phyloP scores from a whole-genome alignment of 768 basidiomycete genomes.

The Nevesoporus exiguus region DNA sequence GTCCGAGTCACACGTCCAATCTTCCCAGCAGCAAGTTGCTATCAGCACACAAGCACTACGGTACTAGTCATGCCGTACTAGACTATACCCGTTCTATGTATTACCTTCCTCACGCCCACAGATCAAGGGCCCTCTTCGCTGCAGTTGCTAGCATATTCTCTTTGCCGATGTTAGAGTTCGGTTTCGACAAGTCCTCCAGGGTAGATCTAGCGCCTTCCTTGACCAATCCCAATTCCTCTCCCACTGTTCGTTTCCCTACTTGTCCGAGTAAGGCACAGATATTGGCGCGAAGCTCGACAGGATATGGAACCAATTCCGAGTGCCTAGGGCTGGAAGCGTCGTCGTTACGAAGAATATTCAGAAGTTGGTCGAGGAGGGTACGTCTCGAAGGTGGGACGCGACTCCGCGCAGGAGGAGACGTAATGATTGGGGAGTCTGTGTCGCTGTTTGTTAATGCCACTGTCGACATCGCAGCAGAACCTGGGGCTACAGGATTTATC shows the following conservation, averaged over 20 bases:
- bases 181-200: slow-evolving; percentile 47
- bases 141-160: slow-evolving; percentile 35
- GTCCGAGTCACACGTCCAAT: not conserved
- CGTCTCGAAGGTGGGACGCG: slow-evolving; percentile 46
- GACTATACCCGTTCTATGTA: not conserved
- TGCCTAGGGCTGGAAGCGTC: slow-evolving; percentile 42
- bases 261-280: slow-evolving; percentile 70
- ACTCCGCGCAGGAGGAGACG: slow-evolving; percentile 38
- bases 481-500: slow-evolving; percentile 28
- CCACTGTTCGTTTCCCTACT: slow-evolving; percentile 50
- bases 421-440: slow-evolving; percentile 45
- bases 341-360: slow-evolving; percentile 50
- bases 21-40: no score
- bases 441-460: slow-evolving; percentile 43
- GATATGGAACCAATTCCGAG: slow-evolving; percentile 42
- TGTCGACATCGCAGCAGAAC: slow-evolving; percentile 35
- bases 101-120: slow-evolving; percentile 30
- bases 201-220: slow-evolving; percentile 50
- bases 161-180: slow-evolving; percentile 31
- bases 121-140: slow-evolving; percentile 41
- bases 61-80: not conserved
- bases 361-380: slow-evolving; percentile 67
- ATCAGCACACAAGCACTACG: not conserved
- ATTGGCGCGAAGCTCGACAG: slow-evolving; percentile 75
- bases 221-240: slow-evolving; percentile 45